phyloP scores from a whole-genome alignment of 306 rosid species.

The Luffa acutangula region DNA sequence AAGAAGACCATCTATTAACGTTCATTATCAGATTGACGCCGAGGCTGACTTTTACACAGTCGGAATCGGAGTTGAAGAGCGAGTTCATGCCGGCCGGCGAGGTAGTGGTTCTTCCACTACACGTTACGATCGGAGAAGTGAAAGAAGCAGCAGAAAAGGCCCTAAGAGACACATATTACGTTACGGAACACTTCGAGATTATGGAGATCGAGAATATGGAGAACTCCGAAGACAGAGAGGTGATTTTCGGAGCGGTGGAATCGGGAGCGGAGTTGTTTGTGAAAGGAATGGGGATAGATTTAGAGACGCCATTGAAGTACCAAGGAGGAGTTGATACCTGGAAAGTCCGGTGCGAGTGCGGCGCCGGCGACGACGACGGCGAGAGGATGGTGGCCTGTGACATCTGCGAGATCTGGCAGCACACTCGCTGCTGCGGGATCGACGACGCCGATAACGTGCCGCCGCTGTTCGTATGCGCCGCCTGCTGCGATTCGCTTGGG shows the following conservation, averaged over 20 bases:
- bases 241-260: conserved; percentile 47
- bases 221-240: conserved; percentile 37
- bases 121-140: conserved; percentile 63
- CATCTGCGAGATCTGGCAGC: conserved; percentile 85
- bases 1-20: conserved; percentile 49
- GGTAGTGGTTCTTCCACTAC: conserved; percentile 52
- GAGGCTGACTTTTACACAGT: conserved; percentile 22
- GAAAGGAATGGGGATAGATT: conserved; percentile 42
- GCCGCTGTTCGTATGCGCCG: conserved; percentile 3
- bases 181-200: conserved; percentile 42
- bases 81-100: conserved; percentile 40
- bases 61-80: conserved; percentile 20
- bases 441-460: conserved; percentile 9
- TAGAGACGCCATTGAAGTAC: conserved; percentile 36
- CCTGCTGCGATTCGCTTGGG: conserved; percentile 5
- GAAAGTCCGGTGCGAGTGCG: conserved; percentile 77
- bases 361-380: conserved; percentile 82
- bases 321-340: conserved; percentile 64
- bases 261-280: conserved; percentile 53
- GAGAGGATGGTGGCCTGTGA: conserved; percentile 91
- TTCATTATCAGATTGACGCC: conserved; percentile 46
- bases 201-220: conserved; percentile 45
- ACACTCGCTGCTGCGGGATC: conserved; percentile 39
- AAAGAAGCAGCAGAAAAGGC: conserved; percentile 59
- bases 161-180: conserved; percentile 67